Conservation (phyloP, 2,329 filamentous ascomycete species). For the Curvularia spicifera region DNA sequence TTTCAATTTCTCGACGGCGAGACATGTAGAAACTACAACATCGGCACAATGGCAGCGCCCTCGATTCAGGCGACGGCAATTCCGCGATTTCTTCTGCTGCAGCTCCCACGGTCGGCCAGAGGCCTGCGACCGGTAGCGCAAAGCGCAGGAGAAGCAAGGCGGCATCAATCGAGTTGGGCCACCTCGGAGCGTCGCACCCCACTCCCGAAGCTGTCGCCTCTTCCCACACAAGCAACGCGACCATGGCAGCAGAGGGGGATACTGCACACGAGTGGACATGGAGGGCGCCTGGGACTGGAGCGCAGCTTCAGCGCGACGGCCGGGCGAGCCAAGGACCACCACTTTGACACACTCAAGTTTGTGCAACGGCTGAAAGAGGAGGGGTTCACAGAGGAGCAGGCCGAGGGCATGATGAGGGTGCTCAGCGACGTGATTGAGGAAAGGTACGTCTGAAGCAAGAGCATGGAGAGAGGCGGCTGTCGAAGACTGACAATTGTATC, state of each 20-base stretch:
- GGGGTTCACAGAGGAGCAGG: slow-evolving; percentile 93
- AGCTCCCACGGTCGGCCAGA: slow-evolving; percentile 44
- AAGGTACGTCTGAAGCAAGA: slow-evolving; percentile 61
- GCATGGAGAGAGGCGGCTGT: neutral
- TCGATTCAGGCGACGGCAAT: slow-evolving; percentile 37
- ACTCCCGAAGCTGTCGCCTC: slow-evolving; percentile 13
- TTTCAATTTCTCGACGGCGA: slow-evolving; percentile 16
- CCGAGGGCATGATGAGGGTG: slow-evolving; percentile 98
- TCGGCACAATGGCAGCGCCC: slow-evolving; percentile 37
- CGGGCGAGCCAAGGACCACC: slow-evolving; percentile 74
- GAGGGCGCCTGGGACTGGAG: slow-evolving; percentile 14
- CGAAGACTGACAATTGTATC: neutral
- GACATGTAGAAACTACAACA: slow-evolving; percentile 17
- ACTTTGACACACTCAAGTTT: slow-evolving; percentile 98
- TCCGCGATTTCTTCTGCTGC: slow-evolving; percentile 50
- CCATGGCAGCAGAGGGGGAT: slow-evolving; percentile 14
- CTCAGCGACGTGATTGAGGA: slow-evolving; percentile 97
- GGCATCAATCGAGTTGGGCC: slow-evolving; percentile 18
- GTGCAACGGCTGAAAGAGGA: slow-evolving; percentile 88
- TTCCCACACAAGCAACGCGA: slow-evolving; percentile 14
- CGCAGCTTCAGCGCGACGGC: slow-evolving; percentile 71
- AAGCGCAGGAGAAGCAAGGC: slow-evolving; percentile 24
- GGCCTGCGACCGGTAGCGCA: slow-evolving; percentile 30
- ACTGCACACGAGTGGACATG: slow-evolving; percentile 12
- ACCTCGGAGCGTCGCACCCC: slow-evolving; percentile 24